These are phyloP conservation scores for Gossypium schwendimanii DNA, from an alignment of 441 rosid species.

Conservation along the genomic window DNA sequence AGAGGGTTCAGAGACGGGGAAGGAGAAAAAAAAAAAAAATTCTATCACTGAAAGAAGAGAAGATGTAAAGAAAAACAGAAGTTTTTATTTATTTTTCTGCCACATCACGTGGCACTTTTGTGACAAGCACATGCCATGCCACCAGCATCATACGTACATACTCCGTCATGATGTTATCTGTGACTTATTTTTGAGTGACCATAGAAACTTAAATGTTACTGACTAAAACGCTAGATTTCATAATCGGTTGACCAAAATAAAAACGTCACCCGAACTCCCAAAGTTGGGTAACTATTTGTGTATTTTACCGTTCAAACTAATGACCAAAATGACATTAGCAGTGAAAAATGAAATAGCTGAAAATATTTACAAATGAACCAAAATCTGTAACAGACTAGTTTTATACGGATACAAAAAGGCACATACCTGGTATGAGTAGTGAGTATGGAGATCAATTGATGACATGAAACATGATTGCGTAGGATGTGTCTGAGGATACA, in stretches of 20 bases:
- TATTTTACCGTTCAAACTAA: background rate
- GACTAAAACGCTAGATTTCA: background rate
- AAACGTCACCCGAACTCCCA: background rate
- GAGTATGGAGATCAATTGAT: constrained; percentile 91
- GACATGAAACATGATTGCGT: constrained; percentile 99
- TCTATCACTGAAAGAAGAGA: background rate
- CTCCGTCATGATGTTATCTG: background rate
- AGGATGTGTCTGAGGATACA: constrained; percentile 81
- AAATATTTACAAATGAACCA: background rate
- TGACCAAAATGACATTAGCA: background rate
- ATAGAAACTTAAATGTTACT: background rate
- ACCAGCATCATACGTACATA: background rate
- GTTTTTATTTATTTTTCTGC: background rate
- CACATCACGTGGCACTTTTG: background rate
- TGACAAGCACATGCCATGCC: background rate
- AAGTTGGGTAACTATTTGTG: background rate
- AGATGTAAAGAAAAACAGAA: background rate
- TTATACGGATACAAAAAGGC: constrained; percentile 6
- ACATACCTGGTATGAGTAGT: constrained; percentile 86
- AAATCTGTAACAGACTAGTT: background rate
- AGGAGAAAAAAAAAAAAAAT: background rate
- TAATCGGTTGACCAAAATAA: background rate
- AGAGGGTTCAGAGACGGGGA: background rate
- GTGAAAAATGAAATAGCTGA: background rate
- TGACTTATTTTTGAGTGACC: background rate